These are phyloP conservation scores for Colletotrichum ledebouriae DNA, from an alignment of 2,329 filamentous ascomycete genomes.

Conservation along the genomic window DNA sequence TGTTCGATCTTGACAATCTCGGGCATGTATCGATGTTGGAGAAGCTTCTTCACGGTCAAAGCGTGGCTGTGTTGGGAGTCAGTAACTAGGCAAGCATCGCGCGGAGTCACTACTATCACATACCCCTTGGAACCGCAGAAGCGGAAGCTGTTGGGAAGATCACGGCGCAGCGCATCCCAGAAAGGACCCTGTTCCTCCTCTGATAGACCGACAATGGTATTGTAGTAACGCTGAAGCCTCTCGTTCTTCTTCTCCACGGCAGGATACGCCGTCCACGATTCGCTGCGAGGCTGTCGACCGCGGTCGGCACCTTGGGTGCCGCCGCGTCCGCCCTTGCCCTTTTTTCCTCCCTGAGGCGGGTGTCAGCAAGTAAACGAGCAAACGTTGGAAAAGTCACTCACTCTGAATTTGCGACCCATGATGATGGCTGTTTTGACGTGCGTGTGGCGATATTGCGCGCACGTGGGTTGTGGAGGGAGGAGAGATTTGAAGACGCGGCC, in stretches of 20 bases:
- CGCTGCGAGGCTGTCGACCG: conserved; percentile 41
- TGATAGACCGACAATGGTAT: conserved; percentile 79
- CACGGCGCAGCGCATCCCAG: conserved; percentile 85
- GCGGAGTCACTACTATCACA: conserved; percentile 38
- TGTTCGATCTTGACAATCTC: conserved; percentile 87
- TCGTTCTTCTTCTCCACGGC: conserved; percentile 84
- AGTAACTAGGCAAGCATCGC: conserved; percentile 12
- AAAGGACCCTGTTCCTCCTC: conserved; percentile 85
- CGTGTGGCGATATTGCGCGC: conserved; percentile 28
- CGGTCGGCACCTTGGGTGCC: conserved; percentile 28
- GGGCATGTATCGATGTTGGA: conserved; percentile 90
- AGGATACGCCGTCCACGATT: conserved; percentile 56
- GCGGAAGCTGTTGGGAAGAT: conserved; percentile 96
- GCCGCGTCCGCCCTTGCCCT: conserved; percentile 37
- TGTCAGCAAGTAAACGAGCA: conserved; percentile 9
- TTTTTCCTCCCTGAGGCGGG: conserved; percentile 31
- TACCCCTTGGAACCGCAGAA: conserved; percentile 96
- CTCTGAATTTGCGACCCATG: conserved; percentile 42
- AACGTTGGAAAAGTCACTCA: background rate
- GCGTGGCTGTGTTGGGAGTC: conserved; percentile 74
- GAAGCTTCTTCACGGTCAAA: conserved; percentile 88
- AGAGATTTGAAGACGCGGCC: conserved; percentile 4
- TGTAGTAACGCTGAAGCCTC: conserved; percentile 89
- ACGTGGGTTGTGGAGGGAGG: conserved; percentile 11
- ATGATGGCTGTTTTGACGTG: conserved; percentile 19